A percentile compares a stretch with the other conserved stretches of the same genome.
Evolutionary conservation across 257 asterid species (phyloP).

Genomic region (Solanum pimpinellifolium): DNA sequence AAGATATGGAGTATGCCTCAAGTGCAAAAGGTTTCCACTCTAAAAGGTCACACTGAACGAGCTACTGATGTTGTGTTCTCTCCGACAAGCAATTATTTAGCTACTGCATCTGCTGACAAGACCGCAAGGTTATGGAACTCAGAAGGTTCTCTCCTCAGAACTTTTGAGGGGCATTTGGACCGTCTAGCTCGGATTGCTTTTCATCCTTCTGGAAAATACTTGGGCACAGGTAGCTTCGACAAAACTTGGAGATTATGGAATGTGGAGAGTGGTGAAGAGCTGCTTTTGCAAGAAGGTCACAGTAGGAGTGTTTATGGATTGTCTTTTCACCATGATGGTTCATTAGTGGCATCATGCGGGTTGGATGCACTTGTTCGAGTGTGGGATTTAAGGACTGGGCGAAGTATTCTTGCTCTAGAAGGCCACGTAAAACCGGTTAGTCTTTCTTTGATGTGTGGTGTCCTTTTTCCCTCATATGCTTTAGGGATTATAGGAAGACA

Average conservation of each 20-base stretch:
- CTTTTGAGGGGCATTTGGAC: conserved; percentile 83
- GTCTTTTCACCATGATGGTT: conserved; percentile 79
- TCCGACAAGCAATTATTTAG: conserved; percentile 49
- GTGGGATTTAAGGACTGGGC: conserved; percentile 94
- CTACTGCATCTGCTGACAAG: conserved; percentile 92
- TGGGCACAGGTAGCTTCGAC: conserved; percentile 91
- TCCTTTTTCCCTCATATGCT: background rate
- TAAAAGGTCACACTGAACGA: conserved; percentile 86
- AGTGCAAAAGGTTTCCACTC: conserved; percentile 47
- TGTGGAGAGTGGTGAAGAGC: conserved; percentile 88
- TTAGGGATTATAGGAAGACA: background rate
- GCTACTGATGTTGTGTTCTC: conserved; percentile 90
- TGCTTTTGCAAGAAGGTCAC: conserved; percentile 97
- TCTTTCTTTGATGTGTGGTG: background rate
- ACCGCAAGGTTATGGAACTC: conserved; percentile 73
- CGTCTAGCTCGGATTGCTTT: conserved; percentile 90
- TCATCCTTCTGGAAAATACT: conserved; percentile 87
- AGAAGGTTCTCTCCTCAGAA: conserved; percentile 57
- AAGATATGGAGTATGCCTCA: conserved; percentile 79
- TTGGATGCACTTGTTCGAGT: conserved; percentile 89
- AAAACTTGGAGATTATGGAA: conserved; percentile 97
- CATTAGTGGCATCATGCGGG: conserved; percentile 92
- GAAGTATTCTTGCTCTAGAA: conserved; percentile 80
- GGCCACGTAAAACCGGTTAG: conserved; percentile 95
- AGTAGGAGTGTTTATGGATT: conserved; percentile 92